Conservation (phyloP, 2,329 filamentous ascomycete genomes). For the Thielaviopsis euricoi region DNA sequence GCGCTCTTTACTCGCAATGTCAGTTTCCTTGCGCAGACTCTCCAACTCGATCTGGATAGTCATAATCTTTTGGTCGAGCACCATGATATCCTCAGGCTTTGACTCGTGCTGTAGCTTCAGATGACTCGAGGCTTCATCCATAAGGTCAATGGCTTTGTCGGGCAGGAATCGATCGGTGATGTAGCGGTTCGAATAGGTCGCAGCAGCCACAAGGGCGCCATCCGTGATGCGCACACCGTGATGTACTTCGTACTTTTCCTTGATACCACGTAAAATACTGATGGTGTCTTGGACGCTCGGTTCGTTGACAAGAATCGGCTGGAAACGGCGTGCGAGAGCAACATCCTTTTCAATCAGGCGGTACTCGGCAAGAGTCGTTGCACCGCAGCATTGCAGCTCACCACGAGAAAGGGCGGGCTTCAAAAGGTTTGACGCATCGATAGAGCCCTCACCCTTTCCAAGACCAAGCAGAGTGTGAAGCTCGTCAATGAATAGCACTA, state of each 20-base stretch:
- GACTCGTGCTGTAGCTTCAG: constrained; percentile 88
- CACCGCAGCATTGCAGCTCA: constrained; percentile 87
- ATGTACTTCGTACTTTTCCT: constrained; percentile 93
- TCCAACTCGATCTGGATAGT: constrained; percentile 95
- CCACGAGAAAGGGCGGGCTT: constrained; percentile 89
- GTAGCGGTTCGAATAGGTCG: constrained; percentile 85
- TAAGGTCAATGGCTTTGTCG: constrained; percentile 92
- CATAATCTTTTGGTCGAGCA: constrained; percentile 86
- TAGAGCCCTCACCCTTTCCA: constrained; percentile 89
- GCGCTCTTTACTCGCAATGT: constrained; percentile 74
- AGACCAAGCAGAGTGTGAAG: constrained; percentile 80
- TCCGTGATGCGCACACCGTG: constrained; percentile 94
- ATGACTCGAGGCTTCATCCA: constrained; percentile 87
- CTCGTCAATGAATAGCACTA: constrained; percentile 93
- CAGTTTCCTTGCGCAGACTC: constrained; percentile 83
- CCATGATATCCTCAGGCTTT: constrained; percentile 87
- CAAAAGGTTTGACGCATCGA: constrained; percentile 86
- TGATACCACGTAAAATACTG: constrained; percentile 88
- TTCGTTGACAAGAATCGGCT: constrained; percentile 86
- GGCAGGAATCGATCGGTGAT: constrained; percentile 92
- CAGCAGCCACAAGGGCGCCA: constrained; percentile 77
- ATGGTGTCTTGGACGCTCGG: constrained; percentile 85
- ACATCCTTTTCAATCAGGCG: constrained; percentile 91
- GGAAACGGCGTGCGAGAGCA: constrained; percentile 79
- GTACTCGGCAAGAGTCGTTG: constrained; percentile 86